Conservation (phyloP, 495 filamentous ascomycete genomes). For the Recurvomyces mirabilis region DNA sequence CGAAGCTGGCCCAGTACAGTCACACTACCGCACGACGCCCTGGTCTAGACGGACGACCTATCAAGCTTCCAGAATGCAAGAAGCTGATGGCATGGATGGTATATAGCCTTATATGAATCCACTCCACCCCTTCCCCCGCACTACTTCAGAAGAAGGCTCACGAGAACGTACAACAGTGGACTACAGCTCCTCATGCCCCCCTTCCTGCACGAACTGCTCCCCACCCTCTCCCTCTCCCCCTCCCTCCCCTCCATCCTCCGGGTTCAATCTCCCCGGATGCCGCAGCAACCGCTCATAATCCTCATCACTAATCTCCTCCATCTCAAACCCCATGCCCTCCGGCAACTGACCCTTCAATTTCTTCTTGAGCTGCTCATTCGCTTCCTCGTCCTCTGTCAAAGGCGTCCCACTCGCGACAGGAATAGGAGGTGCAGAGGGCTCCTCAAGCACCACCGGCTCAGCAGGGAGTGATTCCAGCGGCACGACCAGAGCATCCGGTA, state of each 20-base stretch:
- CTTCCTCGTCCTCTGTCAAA: not conserved
- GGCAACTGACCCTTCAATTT: slow-evolving; percentile 16
- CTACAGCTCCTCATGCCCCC: not conserved
- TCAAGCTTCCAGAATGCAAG: too few species aligned
- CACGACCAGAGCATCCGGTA: slow-evolving; percentile 60
- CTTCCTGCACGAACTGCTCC: not conserved
- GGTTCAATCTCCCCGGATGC: slow-evolving; percentile 7
- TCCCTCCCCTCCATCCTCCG: slow-evolving; percentile 12
- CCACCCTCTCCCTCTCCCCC: slow-evolving; percentile 16
- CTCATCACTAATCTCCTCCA: slow-evolving; percentile 21
- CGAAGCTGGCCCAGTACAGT: too few species aligned
- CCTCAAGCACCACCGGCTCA: slow-evolving; percentile 24
- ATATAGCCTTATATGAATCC: too few species aligned
- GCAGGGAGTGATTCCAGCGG: slow-evolving; percentile 35
- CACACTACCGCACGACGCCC: too few species aligned
- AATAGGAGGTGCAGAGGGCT: too few species aligned
- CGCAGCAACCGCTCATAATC: slow-evolving; percentile 18
- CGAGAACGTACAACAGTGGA: too few species aligned
- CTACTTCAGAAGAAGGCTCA: too few species aligned
- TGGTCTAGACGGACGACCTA: too few species aligned
- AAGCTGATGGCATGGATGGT: too few species aligned
- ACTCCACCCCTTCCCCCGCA: too few species aligned
- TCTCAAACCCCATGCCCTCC: slow-evolving; percentile 20
- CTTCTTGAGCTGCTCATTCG: slow-evolving; percentile 7
- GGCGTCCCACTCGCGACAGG: too few species aligned